Evolutionary conservation across 129 eudicot species (phyloP), one percentile per base, ranked within the genome.

Genomic region (Arctium lappa): DNA sequence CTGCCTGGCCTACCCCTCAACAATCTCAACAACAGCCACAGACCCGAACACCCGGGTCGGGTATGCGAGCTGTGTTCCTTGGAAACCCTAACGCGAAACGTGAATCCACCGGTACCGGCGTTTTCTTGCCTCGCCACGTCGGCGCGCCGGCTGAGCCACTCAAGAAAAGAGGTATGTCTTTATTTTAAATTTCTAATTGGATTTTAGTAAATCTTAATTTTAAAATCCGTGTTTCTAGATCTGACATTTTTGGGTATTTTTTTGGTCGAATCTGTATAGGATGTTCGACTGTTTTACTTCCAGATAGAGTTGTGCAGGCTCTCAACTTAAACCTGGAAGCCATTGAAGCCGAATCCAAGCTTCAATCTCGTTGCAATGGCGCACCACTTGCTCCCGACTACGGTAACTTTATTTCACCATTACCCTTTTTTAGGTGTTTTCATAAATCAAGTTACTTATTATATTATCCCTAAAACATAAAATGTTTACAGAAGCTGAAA

Each of bases 21-120:
- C 94, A 88, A 53, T 82, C 97, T 13, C 81, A 68, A 6, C 83
- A 39, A 10, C 94, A 83, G 32, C 85, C 50, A 6, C 88, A 27
- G 27, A 83, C 18, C 5, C 92, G 72, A 6, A 82, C 71, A 8
- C 32, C 97, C 18, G 91, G 90, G 71, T 87, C 93, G n/a, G 92
- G 97, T 37, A 88, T 89, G 94, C 84, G 93, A 39, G 91, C 97
- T 10, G 88, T 90, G 4, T 92, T 92, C 9, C 87, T 94, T 0
- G 95, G 95, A 3, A 90, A 90, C 72, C 88, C 85, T 1, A 88
- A 82, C 2, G 50, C 89, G 0, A 89, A 91, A 77, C 89, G 93
- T 8, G 98, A 88, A 81, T 84, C 89, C 39, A 77, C 92, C 8
- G 98, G 98, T 8, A 95, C 98, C 0, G 98, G 98, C 0, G 98